Evolutionary conservation across 345 rosid species (phyloP).

Genomic region (Zanthoxylum bungeanum): DNA sequence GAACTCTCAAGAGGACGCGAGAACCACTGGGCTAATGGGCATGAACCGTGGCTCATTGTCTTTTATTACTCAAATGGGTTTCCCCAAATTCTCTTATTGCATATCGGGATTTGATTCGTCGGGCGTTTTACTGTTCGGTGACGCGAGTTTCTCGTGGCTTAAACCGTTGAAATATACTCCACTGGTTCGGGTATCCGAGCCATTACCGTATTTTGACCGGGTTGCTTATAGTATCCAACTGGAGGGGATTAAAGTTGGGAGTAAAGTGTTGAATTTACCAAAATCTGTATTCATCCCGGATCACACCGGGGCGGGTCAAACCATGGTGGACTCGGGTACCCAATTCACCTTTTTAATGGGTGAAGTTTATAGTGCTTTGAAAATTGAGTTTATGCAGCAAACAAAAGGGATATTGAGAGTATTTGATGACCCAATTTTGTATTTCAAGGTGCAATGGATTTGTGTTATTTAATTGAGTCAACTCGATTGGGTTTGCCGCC

Average conservation of each 20-base stretch:
- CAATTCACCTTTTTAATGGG: slow-evolving; percentile 70
- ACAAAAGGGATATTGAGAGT: slow-evolving; percentile 40
- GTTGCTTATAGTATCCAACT: slow-evolving; percentile 68
- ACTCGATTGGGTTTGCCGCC: slow-evolving; percentile 23
- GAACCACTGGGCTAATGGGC: slow-evolving; percentile 73
- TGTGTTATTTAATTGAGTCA: slow-evolving; percentile 41
- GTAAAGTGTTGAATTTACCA: slow-evolving; percentile 39
- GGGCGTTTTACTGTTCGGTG: slow-evolving; percentile 65
- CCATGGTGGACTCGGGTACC: slow-evolving; percentile 81
- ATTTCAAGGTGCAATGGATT: slow-evolving; percentile 81
- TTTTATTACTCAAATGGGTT: slow-evolving; percentile 61
- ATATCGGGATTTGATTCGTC: slow-evolving; percentile 67
- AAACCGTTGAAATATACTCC: slow-evolving; percentile 59
- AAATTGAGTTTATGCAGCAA: slow-evolving; percentile 48
- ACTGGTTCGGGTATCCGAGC: slow-evolving; percentile 43
- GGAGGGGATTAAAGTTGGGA: slow-evolving; percentile 61
- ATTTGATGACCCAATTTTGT: slow-evolving; percentile 49
- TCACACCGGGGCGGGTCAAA: slow-evolving; percentile 87
- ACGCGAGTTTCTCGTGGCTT: slow-evolving; percentile 46
- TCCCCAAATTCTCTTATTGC: slow-evolving; percentile 72
- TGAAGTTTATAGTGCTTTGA: slow-evolving; percentile 57
- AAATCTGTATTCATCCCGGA: slow-evolving; percentile 57
- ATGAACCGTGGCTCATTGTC: slow-evolving; percentile 83
- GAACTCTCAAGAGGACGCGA: slow-evolving; percentile 52
- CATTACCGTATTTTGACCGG: slow-evolving; percentile 66